Conservation (phyloP, 441 rosid genomes). For the Populus tomentosa region DNA sequence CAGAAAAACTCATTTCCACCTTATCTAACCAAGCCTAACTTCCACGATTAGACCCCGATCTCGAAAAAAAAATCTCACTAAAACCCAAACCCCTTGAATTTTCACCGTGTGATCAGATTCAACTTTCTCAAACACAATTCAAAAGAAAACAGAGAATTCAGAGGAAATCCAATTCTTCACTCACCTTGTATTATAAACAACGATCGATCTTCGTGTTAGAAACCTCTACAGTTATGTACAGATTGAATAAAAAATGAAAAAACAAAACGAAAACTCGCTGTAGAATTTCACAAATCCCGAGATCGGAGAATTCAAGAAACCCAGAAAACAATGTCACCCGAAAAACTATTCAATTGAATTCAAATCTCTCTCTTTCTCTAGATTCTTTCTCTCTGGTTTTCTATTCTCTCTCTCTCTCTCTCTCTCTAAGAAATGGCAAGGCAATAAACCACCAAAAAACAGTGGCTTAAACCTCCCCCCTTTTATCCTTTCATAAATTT, state of each 20-base stretch:
- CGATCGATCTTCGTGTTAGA: background rate
- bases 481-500: conserved; percentile 14
- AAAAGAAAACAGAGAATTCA: background rate
- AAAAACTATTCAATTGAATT: background rate
- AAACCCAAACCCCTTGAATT: background rate
- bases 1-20: background rate
- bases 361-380: background rate
- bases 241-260: background rate
- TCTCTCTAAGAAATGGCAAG: background rate
- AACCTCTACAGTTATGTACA: background rate
- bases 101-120: background rate
- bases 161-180: background rate
- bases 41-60: conserved; percentile 19
- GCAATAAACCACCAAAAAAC: conserved; percentile 22
- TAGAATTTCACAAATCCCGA: conserved; percentile 1
- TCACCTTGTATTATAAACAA: background rate
- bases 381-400: background rate
- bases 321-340: background rate
- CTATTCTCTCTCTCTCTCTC: conserved; percentile 7
- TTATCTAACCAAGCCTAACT: background rate
- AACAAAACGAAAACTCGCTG: background rate
- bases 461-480: conserved; percentile 55
- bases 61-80: background rate
- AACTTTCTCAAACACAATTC: conserved; percentile 14
- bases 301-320: conserved; percentile 10